Evolutionary conservation across 495 filamentous ascomycete species (phyloP).

Genomic region (Acidomyces sp.): DNA sequence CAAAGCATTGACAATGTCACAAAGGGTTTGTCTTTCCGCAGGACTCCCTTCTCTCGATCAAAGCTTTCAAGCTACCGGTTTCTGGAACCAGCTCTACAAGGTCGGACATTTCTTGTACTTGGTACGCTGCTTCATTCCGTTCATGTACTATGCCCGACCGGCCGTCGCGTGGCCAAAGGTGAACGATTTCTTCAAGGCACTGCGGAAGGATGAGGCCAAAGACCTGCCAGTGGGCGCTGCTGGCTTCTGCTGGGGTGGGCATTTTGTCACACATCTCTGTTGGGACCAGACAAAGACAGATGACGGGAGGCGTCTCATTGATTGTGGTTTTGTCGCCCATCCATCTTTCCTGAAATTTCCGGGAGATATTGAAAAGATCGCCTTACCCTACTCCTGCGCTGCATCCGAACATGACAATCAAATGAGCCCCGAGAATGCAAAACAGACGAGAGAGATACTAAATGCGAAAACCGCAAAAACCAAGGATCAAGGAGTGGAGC

Average conservation of each 20-base stretch:
- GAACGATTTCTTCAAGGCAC: slow-evolving; percentile 18
- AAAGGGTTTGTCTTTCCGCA: slow-evolving; percentile 12
- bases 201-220: slow-evolving; percentile 19
- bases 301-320: slow-evolving; percentile 32
- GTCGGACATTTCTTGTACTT: slow-evolving; percentile 17
- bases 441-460: slow-evolving; percentile 34
- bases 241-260: slow-evolving; percentile 27
- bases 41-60: slow-evolving; percentile 17
- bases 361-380: slow-evolving; percentile 39
- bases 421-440: slow-evolving; percentile 30
- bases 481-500: slow-evolving; percentile 24
- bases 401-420: slow-evolving; percentile 41
- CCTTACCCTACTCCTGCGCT: slow-evolving; percentile 41
- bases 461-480: slow-evolving; percentile 28
- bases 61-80: slow-evolving; percentile 17
- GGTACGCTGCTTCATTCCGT: slow-evolving; percentile 17
- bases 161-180: slow-evolving; percentile 16
- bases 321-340: slow-evolving; percentile 43
- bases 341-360: slow-evolving; percentile 41
- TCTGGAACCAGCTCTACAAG: slow-evolving; percentile 17
- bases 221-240: slow-evolving; percentile 22
- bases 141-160: slow-evolving; percentile 6
- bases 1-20: background rate
- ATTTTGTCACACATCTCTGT: slow-evolving; percentile 20
- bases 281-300: slow-evolving; percentile 17